Evolutionary conservation across 1,139 yeast genomes (phyloP).

Genomic region (Magnusiomyces sp.): DNA sequence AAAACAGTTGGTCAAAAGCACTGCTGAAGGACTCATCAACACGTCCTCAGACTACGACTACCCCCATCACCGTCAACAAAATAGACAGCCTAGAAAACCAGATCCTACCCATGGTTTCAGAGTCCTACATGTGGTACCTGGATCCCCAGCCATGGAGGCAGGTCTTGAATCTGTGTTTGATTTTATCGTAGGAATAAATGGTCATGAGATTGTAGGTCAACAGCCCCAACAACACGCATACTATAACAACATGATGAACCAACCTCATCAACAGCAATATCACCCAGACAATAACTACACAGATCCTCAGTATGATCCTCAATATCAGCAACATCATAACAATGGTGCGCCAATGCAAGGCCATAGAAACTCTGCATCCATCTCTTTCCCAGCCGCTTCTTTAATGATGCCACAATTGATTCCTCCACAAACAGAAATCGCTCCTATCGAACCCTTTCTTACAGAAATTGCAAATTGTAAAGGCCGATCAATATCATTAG

Average conservation of each 20-base stretch:
- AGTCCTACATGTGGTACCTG: conserved; percentile 41
- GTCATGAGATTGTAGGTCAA: conserved; percentile 41
- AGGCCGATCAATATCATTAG: conserved; percentile 42
- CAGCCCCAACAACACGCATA: neutral
- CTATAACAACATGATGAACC: neutral
- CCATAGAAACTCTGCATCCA: conserved; percentile 5
- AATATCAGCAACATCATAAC: neutral
- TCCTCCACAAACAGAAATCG: conserved; percentile 14
- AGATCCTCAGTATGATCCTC: too few relatives aligned
- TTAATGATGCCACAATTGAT: conserved; percentile 21
- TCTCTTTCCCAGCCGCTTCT: conserved; percentile 12
- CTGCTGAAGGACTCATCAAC: conserved; percentile 42
- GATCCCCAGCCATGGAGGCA: conserved; percentile 37
- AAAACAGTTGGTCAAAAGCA: conserved; percentile 64
- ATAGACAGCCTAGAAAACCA: conserved; percentile 28
- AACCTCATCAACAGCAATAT: neutral
- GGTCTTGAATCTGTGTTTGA: conserved; percentile 83
- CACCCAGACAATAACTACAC: neutral
- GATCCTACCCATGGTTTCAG: conserved; percentile 44
- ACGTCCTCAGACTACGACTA: conserved; percentile 6
- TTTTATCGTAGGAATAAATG: conserved; percentile 68
- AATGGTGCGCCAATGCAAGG: too few relatives aligned
- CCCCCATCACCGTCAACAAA: neutral
- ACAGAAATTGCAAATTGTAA: conserved; percentile 25
- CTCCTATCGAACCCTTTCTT: conserved; percentile 26